These are phyloP conservation scores for Fraxinus sp. DNA, from an alignment of 305 asterid genomes.

Conservation along the genomic window DNA sequence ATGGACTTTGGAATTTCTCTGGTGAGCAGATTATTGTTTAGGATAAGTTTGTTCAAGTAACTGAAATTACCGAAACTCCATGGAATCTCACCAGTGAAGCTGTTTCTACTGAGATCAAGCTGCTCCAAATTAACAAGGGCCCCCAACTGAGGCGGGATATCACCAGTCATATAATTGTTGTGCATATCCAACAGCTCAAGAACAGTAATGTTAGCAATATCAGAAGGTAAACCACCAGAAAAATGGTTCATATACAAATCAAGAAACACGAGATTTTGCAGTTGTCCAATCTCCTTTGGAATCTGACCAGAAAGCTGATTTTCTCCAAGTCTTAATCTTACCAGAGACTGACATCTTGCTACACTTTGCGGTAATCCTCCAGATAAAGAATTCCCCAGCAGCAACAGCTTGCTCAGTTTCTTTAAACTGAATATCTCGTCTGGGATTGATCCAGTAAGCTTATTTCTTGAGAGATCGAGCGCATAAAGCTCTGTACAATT, in stretches of 20 bases:
- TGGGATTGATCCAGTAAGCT: constrained; percentile 76
- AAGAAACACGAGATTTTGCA: constrained; percentile 91
- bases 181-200: constrained; percentile 84
- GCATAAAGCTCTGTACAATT: constrained; percentile 82
- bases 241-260: constrained; percentile 83
- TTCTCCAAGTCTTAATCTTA: constrained; percentile 81
- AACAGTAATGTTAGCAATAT: constrained; percentile 59
- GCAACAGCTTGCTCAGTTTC: constrained; percentile 79
- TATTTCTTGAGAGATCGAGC: constrained; percentile 78
- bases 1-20: constrained; percentile 66
- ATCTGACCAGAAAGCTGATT: constrained; percentile 86
- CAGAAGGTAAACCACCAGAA: constrained; percentile 73
- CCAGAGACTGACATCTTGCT: constrained; percentile 74
- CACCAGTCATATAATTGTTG: constrained; percentile 60
- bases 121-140: constrained; percentile 69
- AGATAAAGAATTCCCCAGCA: constrained; percentile 69
- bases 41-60: constrained; percentile 73
- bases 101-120: constrained; percentile 85
- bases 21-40: constrained; percentile 63
- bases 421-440: constrained; percentile 67
- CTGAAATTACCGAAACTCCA: constrained; percentile 77
- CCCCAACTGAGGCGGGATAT: constrained; percentile 62
- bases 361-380: constrained; percentile 65
- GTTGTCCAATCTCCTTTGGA: constrained; percentile 75
- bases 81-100: constrained; percentile 71